Conservation (phyloP, 2,329 filamentous ascomycete genomes). For the Colletotrichum tamarilloi region DNA sequence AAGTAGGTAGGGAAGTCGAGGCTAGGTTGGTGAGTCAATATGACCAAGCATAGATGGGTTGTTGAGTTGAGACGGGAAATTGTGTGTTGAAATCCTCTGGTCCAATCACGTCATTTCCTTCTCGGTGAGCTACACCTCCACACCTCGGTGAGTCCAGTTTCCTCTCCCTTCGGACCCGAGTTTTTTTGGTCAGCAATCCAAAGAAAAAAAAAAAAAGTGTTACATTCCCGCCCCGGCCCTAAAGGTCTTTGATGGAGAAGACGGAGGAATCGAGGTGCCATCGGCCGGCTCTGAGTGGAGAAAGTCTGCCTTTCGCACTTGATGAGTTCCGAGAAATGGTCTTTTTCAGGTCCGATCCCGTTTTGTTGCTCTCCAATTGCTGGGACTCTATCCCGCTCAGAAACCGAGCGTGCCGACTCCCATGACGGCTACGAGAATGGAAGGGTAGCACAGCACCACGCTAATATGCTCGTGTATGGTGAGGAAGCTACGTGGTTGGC, state of each 20-base stretch:
- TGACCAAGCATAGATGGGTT: neutral
- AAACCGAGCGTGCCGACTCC: neutral
- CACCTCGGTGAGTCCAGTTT: neutral
- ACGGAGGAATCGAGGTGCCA: neutral
- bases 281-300: neutral
- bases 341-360: neutral
- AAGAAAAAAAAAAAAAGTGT: neutral
- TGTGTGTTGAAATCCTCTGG: slow-evolving; percentile 29
- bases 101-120: slow-evolving; percentile 32
- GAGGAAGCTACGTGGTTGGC: neutral
- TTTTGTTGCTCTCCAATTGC: neutral
- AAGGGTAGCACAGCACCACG: no score
- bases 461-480: neutral
- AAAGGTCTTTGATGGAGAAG: neutral
- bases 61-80: neutral
- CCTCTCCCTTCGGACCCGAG: neutral
- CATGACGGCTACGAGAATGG: no score
- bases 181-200: slow-evolving; percentile 1
- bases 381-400: neutral
- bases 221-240: neutral
- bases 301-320: neutral
- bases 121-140: slow-evolving; percentile 11
- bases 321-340: neutral
- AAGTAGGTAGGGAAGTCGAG: no score
- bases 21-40: neutral